Evolutionary conservation across 164 flowering plant species (phyloP), one percentile per base, ranked within the genome.

Genomic region (Tetrastigma voinierianum): DNA sequence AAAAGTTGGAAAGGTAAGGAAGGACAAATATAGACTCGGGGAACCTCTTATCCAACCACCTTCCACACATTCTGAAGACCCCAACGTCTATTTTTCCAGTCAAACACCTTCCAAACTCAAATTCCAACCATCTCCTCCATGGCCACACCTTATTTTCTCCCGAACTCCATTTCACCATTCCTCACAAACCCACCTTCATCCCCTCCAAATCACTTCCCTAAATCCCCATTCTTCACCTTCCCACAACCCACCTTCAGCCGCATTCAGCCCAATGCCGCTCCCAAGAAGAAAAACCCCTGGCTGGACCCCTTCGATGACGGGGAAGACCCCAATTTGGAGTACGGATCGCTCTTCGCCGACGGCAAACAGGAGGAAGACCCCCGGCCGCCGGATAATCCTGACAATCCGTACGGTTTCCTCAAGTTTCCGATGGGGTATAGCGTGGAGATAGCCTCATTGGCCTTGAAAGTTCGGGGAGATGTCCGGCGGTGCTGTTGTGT

Each of bases 321-420:
- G 0, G 90, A 84, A 25, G 98, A 93, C 66, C 87, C 90, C 0
- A 83, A 87, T 13, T 78, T 78, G 87, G 96, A 86, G 45, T 79
- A 84, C 59, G 92, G 90, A 18, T 80, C 88, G 1, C 16, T 86
- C 55, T 93, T 77, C 46, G 57, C 87, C 0, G 93, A 84, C 10
- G 98, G 97, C 8, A 90, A 90, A 77, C 98, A 93, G 66, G 97
- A 90, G 6, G 97, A 93, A 67, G 97, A 91, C 58, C 83, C 90
- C 0, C 72, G 90, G 46, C 94, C 86, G 0, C 96, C 96, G 0
- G 96, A 89, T 20, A 77, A 91, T 68, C 96, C 96, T 0, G 65
- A 82, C 57, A 93, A 80, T 66, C 90, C 93, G 1, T 89, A 88
- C n/a, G 97, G 98, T 24, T 93, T 88, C 76, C 78, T 93, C 70